Evolutionary conservation across 2,329 filamentous ascomycete species (phyloP), one percentile per base, ranked within the genome.

Genomic region (Bipolaris victoriae): DNA sequence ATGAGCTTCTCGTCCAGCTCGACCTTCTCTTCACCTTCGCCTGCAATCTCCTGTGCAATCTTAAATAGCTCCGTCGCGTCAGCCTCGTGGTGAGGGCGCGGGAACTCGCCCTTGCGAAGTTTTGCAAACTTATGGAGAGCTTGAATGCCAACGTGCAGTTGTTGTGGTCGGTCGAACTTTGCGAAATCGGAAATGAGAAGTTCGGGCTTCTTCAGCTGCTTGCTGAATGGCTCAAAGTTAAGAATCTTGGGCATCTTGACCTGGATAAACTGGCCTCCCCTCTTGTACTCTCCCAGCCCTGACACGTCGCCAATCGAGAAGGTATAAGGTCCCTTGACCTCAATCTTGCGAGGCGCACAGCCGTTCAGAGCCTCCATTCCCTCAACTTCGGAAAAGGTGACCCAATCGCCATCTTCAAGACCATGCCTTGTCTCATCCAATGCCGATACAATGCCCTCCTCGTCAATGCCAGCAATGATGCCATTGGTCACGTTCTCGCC

Each of bases 221-320:
- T 81, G 40, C 88, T 88, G 55, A 97, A 86, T 39, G 87, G 83
- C 80, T 97, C 91, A 79, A 98, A 99, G 75, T 95, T 86, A 70
- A 98, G 79, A 52, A 92, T 86, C 80, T 95, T 97, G 49, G 95
- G 95, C 94, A 97, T 97, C 84, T 98, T 99, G 77, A 98, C 95
- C 78, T 99, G 95, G 37, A 91, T 89, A 77, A 90, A 99, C 58
- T 97, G 86, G 59, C 95, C 95, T 45, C 94, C 94, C 49, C 90
- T 86, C 81, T 91, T 82, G 81, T 99, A 99, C 69, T 90, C 84
- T 35, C 95, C 95, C 35, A 97, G 83, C 5, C 87, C 89, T 22
- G 90, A 91, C 9, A 98, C 92, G 75, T 97, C 92, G 40, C 94
- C 95, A 67, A 99, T 97, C 13, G 92, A 95, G 79, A 99, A 99